Percentiles rank a stretch among this genome's conserved stretches.
These are phyloP conservation scores for Torulaspora delbrueckii DNA, from an alignment of 805 yeast species.

Conservation along the genomic window DNA sequence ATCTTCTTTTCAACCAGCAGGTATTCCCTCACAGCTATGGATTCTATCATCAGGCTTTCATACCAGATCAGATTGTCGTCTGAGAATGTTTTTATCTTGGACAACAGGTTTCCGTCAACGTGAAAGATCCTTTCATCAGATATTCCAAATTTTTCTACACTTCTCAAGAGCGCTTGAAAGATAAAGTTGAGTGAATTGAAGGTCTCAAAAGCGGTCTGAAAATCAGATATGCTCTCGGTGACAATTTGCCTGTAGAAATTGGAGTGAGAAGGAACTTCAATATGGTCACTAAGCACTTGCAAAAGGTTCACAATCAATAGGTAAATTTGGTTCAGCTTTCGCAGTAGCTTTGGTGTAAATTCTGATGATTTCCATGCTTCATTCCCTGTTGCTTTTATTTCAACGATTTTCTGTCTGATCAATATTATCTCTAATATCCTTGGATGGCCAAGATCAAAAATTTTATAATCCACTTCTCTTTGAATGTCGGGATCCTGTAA, in stretches of 20 bases:
- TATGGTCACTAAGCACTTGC: constrained; percentile 19
- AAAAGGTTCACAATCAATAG: constrained; percentile 15
- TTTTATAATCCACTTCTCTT: constrained; percentile 1
- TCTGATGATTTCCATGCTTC: constrained; percentile 3
- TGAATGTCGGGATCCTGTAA: constrained; percentile 1
- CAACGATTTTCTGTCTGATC: constrained; percentile 17
- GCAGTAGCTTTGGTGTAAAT: constrained; percentile 5
- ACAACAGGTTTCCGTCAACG: constrained; percentile 14
- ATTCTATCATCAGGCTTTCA: constrained; percentile 14
- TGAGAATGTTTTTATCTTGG: constrained; percentile 16
- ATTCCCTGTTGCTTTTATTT: constrained; percentile 5
- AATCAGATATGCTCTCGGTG: constrained; percentile 18
- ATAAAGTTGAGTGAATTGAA: constrained; percentile 19
- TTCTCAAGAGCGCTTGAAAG: constrained; percentile 10
- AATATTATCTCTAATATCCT: constrained; percentile 23
- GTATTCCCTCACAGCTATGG: constrained; percentile 17
- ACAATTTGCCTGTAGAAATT: constrained; percentile 17
- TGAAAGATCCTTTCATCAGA: constrained; percentile 14
- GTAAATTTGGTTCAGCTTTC: constrained; percentile 17
- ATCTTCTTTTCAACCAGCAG: constrained; percentile 5
- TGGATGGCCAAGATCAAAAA: constrained; percentile 24
- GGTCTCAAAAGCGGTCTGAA: constrained; percentile 20
- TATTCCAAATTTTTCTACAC: constrained; percentile 13
- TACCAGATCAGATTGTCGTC: constrained; percentile 17
- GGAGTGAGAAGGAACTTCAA: constrained; percentile 16